Evolutionary conservation across 805 yeast species (phyloP).

Genomic region (Starmerella geochares): DNA sequence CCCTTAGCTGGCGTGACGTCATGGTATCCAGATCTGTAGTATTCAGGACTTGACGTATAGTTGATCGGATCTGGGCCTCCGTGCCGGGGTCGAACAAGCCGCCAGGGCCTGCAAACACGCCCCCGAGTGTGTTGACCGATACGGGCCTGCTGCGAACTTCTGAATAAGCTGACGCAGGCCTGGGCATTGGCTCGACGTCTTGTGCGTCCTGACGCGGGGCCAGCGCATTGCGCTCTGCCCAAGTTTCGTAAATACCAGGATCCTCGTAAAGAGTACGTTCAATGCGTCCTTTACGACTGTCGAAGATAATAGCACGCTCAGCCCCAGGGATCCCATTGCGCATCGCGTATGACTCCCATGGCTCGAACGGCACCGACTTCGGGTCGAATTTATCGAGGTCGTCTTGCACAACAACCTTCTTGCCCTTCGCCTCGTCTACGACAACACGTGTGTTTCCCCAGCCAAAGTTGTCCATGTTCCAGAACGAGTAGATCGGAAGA

Average conservation of each 20-base stretch:
- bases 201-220: not conserved
- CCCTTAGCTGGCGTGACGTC: conserved; percentile 32
- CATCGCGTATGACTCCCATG: conserved; percentile 34
- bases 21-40: conserved; percentile 31
- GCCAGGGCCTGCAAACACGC: not conserved
- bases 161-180: not conserved
- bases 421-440: conserved; percentile 45
- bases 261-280: conserved; percentile 26
- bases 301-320: conserved; percentile 32
- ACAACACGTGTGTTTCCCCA: conserved; percentile 59
- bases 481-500: conserved; percentile 48
- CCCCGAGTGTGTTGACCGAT: conserved; percentile 10
- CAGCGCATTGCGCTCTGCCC: not conserved
- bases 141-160: conserved; percentile 1
- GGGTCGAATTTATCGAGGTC: conserved; percentile 33
- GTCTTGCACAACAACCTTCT: conserved; percentile 34
- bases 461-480: conserved; percentile 56
- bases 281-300: conserved; percentile 30
- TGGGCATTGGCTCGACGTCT: not conserved
- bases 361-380: conserved; percentile 31
- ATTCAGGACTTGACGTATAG: conserved; percentile 29
- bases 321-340: conserved; percentile 34
- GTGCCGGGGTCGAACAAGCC: conserved; percentile 26
- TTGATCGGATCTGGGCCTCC: conserved; percentile 27
- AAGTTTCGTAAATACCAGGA: conserved; percentile 8